phyloP scores from a whole-genome alignment of 1,139 yeast species.

The Sugiyamaella pinicola region DNA sequence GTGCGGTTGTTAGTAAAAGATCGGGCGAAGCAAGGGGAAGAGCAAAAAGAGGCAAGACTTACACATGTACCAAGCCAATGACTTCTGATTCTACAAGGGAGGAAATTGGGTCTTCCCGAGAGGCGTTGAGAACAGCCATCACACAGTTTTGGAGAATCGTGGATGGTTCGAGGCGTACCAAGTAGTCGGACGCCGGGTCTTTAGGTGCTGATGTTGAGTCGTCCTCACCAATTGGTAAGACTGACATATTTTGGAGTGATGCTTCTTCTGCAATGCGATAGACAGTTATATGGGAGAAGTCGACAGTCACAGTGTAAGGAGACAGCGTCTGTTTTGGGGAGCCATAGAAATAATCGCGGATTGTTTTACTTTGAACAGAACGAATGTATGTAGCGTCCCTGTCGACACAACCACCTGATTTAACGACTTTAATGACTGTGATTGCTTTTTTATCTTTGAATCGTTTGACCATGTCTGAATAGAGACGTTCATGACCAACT shows the following conservation, averaged over 20 bases:
- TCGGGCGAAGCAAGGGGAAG: neutral
- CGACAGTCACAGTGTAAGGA: constrained; percentile 69
- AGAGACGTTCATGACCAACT: constrained; percentile 53
- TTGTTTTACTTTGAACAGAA: constrained; percentile 70
- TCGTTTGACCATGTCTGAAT: constrained; percentile 63
- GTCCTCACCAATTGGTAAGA: constrained; percentile 47
- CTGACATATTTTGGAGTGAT: constrained; percentile 39
- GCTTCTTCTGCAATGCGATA: constrained; percentile 50
- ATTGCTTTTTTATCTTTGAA: constrained; percentile 47
- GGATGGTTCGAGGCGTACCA: constrained; percentile 52
- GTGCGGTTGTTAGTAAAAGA: constrained; percentile 20
- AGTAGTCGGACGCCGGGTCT: constrained; percentile 22
- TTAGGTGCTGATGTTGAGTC: constrained; percentile 30
- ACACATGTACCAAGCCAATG: constrained; percentile 59
- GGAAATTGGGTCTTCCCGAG: constrained; percentile 51
- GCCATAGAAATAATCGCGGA: constrained; percentile 91
- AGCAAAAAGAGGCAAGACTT: neutral
- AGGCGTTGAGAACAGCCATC: constrained; percentile 70
- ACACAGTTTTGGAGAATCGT: constrained; percentile 70
- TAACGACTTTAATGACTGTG: constrained; percentile 61
- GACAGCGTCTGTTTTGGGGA: constrained; percentile 65
- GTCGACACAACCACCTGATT: constrained; percentile 76
- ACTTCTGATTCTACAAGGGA: constrained; percentile 62
- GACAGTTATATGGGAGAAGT: constrained; percentile 52
- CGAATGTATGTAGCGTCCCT: constrained; percentile 70